Evolutionary conservation across 495 filamentous ascomycete species (phyloP).

Genomic region (Aspergillus steynii): DNA sequence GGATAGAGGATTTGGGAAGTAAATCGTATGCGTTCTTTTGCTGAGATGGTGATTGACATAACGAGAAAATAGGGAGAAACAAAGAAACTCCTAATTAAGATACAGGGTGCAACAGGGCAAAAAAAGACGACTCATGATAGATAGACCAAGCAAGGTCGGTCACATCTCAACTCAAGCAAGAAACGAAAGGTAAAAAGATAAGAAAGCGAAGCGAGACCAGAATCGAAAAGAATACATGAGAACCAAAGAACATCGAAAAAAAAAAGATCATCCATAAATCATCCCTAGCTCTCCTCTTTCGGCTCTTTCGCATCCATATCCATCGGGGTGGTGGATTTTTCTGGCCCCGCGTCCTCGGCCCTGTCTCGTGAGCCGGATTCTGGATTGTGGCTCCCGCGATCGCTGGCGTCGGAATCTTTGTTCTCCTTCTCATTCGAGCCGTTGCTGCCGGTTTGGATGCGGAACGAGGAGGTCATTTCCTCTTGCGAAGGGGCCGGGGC

Average conservation of each 20-base stretch:
- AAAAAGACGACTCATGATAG: constrained; percentile 4
- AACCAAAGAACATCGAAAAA: constrained; percentile 22
- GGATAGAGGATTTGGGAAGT: too few relatives aligned
- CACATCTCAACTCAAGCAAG: background rate
- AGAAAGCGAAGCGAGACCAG: constrained; percentile 5
- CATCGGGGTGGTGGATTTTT: constrained; percentile 38
- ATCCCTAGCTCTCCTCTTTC: constrained; percentile 32
- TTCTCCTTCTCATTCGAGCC: constrained; percentile 32
- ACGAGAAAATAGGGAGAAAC: background rate
- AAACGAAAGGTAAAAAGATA: constrained; percentile 12
- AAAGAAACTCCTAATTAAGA: background rate
- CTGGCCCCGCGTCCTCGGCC: constrained; percentile 22
- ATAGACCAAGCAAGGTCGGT: background rate
- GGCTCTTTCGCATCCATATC: constrained; percentile 43
- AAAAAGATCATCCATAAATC: constrained; percentile 17
- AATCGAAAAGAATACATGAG: constrained; percentile 22
- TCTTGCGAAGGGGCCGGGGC: constrained; percentile 45
- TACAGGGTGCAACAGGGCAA: background rate
- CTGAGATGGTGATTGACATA: background rate
- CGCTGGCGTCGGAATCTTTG: constrained; percentile 16
- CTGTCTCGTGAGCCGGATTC: constrained; percentile 22
- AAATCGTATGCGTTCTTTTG: background rate
- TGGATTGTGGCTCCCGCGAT: constrained; percentile 27
- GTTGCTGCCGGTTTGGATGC: constrained; percentile 34
- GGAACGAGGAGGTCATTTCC: constrained; percentile 44